Percentiles rank a stretch among this genome's conserved stretches.
These are phyloP conservation scores for Phytophthora syringae DNA, from an alignment of 352 stramenopile genomes.

Conservation along the genomic window DNA sequence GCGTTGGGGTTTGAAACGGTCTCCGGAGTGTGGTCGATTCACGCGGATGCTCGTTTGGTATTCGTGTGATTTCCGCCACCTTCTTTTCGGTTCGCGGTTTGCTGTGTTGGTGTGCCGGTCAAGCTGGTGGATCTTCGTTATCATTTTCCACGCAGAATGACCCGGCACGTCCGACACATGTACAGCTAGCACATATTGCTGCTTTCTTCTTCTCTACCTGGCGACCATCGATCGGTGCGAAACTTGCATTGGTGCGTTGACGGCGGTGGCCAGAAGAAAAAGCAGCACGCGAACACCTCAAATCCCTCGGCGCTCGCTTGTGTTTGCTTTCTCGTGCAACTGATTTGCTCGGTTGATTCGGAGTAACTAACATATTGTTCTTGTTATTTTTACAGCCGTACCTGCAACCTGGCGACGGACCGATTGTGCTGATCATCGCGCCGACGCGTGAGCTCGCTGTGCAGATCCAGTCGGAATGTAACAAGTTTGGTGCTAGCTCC, in stretches of 20 bases:
- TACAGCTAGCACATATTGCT: slow-evolving; percentile 24
- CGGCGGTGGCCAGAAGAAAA: slow-evolving; percentile 47
- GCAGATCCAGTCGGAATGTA: slow-evolving; percentile 99
- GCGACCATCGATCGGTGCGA: slow-evolving; percentile 44
- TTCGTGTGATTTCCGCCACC: slow-evolving; percentile 21
- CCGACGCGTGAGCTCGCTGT: slow-evolving; percentile 98
- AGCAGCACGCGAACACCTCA: slow-evolving; percentile 55
- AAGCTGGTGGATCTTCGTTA: too few relatives aligned
- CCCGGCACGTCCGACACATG: slow-evolving; percentile 23
- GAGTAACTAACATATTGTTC: slow-evolving; percentile 41
- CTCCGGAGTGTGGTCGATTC: slow-evolving; percentile 29
- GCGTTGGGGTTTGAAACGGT: slow-evolving; percentile 36
- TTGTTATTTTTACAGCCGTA: slow-evolving; percentile 67
- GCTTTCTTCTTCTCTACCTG: slow-evolving; percentile 41
- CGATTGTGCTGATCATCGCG: slow-evolving; percentile 98
- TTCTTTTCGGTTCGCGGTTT: slow-evolving; percentile 29
- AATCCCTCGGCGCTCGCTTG: slow-evolving; percentile 47
- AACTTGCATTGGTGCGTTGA: slow-evolving; percentile 52
- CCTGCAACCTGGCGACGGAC: slow-evolving; percentile 97
- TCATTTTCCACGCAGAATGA: too few relatives aligned
- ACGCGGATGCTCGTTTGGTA: slow-evolving; percentile 16
- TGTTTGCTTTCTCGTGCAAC: slow-evolving; percentile 50
- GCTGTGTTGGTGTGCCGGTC: slow-evolving; percentile 35
- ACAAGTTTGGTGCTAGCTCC: slow-evolving; percentile 97
- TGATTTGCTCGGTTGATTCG: slow-evolving; percentile 4